Conservation (phyloP, 2,329 filamentous ascomycete genomes). For the Keithomyces neogunnii region DNA sequence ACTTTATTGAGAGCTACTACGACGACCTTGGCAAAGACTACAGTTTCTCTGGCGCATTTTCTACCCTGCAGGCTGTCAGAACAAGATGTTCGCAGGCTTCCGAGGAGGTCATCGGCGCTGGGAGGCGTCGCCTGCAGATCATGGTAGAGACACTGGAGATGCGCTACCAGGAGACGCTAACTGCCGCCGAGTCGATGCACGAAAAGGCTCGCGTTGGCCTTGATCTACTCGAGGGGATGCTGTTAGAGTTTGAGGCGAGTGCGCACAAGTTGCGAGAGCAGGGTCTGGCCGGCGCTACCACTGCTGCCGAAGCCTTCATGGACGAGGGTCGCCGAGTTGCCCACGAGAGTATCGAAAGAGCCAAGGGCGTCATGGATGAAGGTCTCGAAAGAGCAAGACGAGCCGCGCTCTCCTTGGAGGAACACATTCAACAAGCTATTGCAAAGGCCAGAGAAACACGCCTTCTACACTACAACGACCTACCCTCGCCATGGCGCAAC, state of each 20-base stretch:
- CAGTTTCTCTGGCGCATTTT: conserved; percentile 75
- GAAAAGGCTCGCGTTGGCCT: conserved; percentile 88
- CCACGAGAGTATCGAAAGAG: conserved; percentile 68
- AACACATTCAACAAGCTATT: conserved; percentile 76
- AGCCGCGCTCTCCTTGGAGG: conserved; percentile 73
- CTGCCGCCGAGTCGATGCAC: conserved; percentile 76
- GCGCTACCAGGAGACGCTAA: conserved; percentile 78
- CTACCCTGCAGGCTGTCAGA: conserved; percentile 77
- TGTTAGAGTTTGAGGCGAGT: conserved; percentile 76
- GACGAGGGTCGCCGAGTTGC: conserved; percentile 73
- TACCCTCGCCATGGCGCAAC: conserved; percentile 86
- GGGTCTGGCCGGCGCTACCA: conserved; percentile 58
- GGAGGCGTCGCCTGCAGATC: conserved; percentile 73
- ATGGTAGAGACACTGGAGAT: conserved; percentile 89
- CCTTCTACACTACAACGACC: conserved; percentile 79
- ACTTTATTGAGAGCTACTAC: conserved; percentile 85
- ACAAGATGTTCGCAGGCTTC: conserved; percentile 84
- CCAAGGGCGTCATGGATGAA: conserved; percentile 69
- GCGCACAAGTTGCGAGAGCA: conserved; percentile 73
- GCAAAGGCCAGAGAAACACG: conserved; percentile 67
- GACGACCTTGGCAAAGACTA: conserved; percentile 76
- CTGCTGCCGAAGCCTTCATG: conserved; percentile 63
- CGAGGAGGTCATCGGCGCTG: conserved; percentile 81
- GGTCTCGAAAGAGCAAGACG: conserved; percentile 74
- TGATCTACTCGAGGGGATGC: conserved; percentile 74